These are phyloP conservation scores for Domatiomyces catenatus DNA, from an alignment of 2,329 filamentous ascomycete species.

Conservation along the genomic window DNA sequence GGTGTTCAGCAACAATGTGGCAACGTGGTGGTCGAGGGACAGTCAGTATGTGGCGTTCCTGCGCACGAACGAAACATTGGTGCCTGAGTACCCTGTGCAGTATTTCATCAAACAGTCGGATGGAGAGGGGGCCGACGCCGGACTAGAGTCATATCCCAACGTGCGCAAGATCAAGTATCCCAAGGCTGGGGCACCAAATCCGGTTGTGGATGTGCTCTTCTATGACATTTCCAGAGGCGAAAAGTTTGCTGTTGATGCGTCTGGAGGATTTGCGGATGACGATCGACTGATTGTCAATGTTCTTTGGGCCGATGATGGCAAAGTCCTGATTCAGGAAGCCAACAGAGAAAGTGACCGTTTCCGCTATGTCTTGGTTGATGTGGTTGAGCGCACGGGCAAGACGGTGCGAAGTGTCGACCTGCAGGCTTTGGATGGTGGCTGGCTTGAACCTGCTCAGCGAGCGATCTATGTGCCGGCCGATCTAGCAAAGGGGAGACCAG, in stretches of 20 bases:
- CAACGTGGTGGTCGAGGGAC: constrained; percentile 90
- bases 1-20: constrained; percentile 62
- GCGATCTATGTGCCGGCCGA: constrained; percentile 80
- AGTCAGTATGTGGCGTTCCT: constrained; percentile 83
- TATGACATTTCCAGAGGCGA: constrained; percentile 68
- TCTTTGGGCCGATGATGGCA: constrained; percentile 66
- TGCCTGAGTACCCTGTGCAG: constrained; percentile 82
- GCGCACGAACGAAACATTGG: constrained; percentile 79
- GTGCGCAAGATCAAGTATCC: constrained; percentile 90
- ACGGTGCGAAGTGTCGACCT: constrained; percentile 69
- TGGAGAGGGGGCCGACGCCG: constrained; percentile 48
- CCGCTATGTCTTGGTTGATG: constrained; percentile 74
- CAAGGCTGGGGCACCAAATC: constrained; percentile 87
- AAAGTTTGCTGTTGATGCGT: constrained; percentile 62
- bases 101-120: constrained; percentile 85
- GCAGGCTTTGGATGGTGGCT: constrained; percentile 76
- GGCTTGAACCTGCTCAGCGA: constrained; percentile 85
- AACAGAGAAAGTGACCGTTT: constrained; percentile 90
- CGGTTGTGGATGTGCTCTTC: constrained; percentile 72
- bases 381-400: constrained; percentile 54
- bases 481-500: constrained; percentile 52
- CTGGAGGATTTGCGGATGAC: constrained; percentile 62
- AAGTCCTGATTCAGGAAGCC: constrained; percentile 77
- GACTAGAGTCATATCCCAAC: constrained; percentile 81
- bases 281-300: constrained; percentile 86